Evolutionary conservation across 345 rosid genomes (phyloP), one percentile per base, ranked within the genome.

Genomic region (Stellera chamaejasme): DNA sequence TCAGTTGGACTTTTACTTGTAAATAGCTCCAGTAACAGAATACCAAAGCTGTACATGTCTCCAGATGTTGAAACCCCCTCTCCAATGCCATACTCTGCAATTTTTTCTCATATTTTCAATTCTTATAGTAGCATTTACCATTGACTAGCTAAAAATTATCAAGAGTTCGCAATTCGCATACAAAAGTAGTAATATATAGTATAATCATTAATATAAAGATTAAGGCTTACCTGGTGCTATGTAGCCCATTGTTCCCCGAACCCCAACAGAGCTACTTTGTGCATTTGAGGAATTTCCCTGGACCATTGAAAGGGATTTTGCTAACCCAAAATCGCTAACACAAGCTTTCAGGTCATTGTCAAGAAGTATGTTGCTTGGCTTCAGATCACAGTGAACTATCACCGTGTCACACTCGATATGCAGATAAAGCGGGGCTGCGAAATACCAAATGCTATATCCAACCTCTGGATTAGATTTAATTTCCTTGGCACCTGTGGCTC

Each of bases 31-130:
- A 58, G 43, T 12, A 58, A 47, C 32, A 58, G 11, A 11, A 58
- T 28, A 0, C 62, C 62, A 11, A 27, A 58, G 41, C 62, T 58
- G 46, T 58, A 58, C 9, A 58, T 52, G 15, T 58, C 62, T 4
- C 62, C 62, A 47, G 45, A 16, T 0, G 44, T 47, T 16, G 54
- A 58, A 0, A 36, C 44, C 11, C 52, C 62, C 5, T 45, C 62
- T 2, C 54, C 54, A 27, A 48, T 58, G 2, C 54, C 46, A 4
- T 58, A 58, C 36, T 58, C 62, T 58, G 23, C 23, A 19, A 19
- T 19, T 19, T 19, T 19, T 19, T 19, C 23, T 19, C 23, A 1
- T 1, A 19, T 19, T 19, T 19, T 45, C 10, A 8, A 44, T 10
- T 28, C 45, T 42, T 8, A 32, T 4, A 32, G 26, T 43, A 0